A percentile compares a stretch with the other conserved stretches of the same genome.
Conservation (phyloP, 1,284 basidiomycete genomes). For the Rhodotorula sp. region DNA sequence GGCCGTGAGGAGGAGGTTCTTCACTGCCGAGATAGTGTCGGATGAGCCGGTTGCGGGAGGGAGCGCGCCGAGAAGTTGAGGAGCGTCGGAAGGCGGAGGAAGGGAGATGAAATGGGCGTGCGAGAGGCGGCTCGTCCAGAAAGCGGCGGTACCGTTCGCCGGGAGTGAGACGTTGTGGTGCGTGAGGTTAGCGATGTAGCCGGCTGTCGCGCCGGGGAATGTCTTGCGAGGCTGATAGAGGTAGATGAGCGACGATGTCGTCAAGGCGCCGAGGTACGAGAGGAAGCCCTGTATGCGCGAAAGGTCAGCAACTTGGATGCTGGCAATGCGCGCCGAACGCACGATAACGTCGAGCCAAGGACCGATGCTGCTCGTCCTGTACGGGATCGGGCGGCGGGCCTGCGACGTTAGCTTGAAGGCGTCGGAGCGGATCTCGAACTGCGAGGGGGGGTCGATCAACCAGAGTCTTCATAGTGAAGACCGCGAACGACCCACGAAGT, state of each 20-base stretch:
- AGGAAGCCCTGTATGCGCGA: conserved; percentile 59
- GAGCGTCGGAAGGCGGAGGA: conserved; percentile 10
- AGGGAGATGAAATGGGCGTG: conserved; percentile 4
- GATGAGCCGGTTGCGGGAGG: conserved; percentile 10
- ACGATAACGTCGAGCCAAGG: conserved; percentile 86
- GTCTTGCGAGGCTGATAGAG: conserved; percentile 61
- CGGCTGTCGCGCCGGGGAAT: conserved; percentile 11
- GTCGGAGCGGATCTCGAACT: conserved; percentile 83
- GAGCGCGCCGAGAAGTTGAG: conserved; percentile 14
- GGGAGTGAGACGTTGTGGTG: conserved; percentile 15
- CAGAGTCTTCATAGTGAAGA: background rate
- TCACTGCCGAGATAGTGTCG: conserved; percentile 21
- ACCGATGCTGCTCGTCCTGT: conserved; percentile 84
- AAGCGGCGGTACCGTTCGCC: conserved; percentile 10
- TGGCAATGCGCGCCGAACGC: conserved; percentile 22
- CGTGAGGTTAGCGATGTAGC: conserved; percentile 14
- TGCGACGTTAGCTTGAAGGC: conserved; percentile 92
- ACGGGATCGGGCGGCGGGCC: conserved; percentile 76
- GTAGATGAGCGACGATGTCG: conserved; percentile 80
- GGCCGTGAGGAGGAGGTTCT: conserved; percentile 57
- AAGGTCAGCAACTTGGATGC: background rate
- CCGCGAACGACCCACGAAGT: conserved; percentile 27
- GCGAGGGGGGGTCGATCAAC: background rate
- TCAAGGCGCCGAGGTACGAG: conserved; percentile 79
- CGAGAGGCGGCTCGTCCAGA: conserved; percentile 21